A percentile compares a stretch with the other conserved stretches of the same genome.
phyloP scores from a whole-genome alignment of 371 early-diverging fungal species.

The Mucor irregularis region DNA sequence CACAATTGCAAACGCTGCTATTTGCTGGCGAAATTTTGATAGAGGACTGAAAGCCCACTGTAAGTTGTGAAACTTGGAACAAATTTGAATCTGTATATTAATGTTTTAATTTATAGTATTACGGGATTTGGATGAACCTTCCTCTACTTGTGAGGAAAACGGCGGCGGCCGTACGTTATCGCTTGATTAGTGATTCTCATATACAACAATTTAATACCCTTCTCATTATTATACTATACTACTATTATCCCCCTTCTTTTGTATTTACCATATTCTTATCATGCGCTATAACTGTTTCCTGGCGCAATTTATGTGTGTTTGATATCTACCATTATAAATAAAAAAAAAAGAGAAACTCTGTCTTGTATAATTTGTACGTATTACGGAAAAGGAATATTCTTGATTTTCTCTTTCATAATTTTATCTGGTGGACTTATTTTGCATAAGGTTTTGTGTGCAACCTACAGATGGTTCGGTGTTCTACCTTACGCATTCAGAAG shows the following conservation, averaged over 20 bases:
- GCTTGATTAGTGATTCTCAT: slow-evolving; percentile 10
- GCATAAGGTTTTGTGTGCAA: too few species aligned
- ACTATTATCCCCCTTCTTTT: neutral
- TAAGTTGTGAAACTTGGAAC: slow-evolving; percentile 19
- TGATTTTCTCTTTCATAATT: too few species aligned
- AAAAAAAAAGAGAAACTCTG: too few species aligned
- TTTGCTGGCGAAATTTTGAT: slow-evolving; percentile 83
- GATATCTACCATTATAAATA: neutral
- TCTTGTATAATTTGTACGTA: too few species aligned
- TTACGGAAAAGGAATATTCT: too few species aligned
- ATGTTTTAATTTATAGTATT: neutral
- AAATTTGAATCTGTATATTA: neutral
- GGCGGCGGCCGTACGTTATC: slow-evolving; percentile 16
- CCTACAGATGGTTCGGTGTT: too few species aligned
- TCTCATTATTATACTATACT: neutral
- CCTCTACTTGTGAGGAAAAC: slow-evolving; percentile 7
- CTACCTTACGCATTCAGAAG: too few species aligned
- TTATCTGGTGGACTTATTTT: too few species aligned
- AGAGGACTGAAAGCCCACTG: slow-evolving; percentile 73
- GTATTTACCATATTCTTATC: neutral
- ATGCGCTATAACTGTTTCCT: neutral
- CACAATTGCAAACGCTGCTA: slow-evolving; percentile 68
- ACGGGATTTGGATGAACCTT: slow-evolving; percentile 3
- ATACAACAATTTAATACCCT: neutral
- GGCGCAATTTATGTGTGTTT: neutral